phyloP scores from a whole-genome alignment of 495 filamentous ascomycete species.

The Penicillium cataractarum region DNA sequence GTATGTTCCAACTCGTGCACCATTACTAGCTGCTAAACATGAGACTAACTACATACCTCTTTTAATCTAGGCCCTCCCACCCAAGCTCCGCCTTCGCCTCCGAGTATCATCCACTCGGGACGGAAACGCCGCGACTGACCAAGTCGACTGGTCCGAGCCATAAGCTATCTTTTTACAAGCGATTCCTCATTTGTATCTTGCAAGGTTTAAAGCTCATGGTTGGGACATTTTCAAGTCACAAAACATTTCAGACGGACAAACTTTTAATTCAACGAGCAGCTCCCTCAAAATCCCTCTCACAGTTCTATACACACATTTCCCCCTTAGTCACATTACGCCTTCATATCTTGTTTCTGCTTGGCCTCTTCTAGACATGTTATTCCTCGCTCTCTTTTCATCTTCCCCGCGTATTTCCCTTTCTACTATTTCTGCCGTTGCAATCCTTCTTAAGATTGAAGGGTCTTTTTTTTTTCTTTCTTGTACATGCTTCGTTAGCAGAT shows the following conservation, averaged over 20 bases:
- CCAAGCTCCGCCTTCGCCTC: constrained; percentile 78
- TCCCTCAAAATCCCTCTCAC: constrained; percentile 9
- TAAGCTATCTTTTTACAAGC: constrained; percentile 17
- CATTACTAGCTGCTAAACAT: neutral
- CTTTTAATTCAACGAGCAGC: constrained; percentile 24
- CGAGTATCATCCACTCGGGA: constrained; percentile 79
- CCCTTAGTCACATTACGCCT: constrained; percentile 7
- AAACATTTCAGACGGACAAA: constrained; percentile 19
- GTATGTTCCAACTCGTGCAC: constrained; percentile 59
- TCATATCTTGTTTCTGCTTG: constrained; percentile 1
- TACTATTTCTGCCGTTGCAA: constrained; percentile 1
- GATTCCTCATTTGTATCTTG: neutral
- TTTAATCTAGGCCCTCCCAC: constrained; percentile 57
- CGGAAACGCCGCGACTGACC: constrained; percentile 75
- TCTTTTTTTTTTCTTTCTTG: constrained; percentile 19
- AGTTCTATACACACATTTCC: constrained; percentile 21
- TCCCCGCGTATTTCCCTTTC: constrained; percentile 6
- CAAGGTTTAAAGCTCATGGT: neutral
- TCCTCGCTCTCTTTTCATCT: neutral
- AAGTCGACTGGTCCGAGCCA: constrained; percentile 95
- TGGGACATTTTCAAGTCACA: neutral
- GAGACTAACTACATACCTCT: constrained; percentile 11
- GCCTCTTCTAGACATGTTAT: constrained; percentile 21
- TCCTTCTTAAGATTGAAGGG: neutral
- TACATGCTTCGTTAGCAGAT: constrained; percentile 35